Conservation (phyloP, 495 filamentous ascomycete genomes). For the Penicillium ucsense region DNA sequence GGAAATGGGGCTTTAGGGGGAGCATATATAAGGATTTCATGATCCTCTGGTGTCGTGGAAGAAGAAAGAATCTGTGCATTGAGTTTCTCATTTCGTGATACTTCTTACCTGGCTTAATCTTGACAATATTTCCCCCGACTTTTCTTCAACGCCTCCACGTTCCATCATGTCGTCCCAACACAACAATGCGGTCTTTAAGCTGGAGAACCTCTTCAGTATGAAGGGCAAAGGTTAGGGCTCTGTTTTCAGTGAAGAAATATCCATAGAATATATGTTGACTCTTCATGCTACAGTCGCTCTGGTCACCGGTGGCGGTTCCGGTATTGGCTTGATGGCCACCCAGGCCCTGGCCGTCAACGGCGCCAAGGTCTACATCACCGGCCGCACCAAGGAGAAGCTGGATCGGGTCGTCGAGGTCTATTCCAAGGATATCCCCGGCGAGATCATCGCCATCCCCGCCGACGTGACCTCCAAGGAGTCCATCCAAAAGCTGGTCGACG, state of each 20-base stretch:
- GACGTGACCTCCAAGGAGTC: slow-evolving; percentile 42
- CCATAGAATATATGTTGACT: neutral
- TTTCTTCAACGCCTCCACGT: neutral
- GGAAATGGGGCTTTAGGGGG: too few species aligned
- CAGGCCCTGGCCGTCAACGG: slow-evolving; percentile 55
- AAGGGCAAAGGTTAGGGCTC: neutral
- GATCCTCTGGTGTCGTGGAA: too few species aligned
- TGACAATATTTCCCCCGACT: too few species aligned
- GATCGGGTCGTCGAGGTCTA: slow-evolving; percentile 38
- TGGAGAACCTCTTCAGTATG: neutral
- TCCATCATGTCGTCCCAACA: neutral
- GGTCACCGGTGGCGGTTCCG: slow-evolving; percentile 45
- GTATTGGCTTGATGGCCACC: slow-evolving; percentile 42
- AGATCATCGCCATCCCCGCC: slow-evolving; percentile 46
- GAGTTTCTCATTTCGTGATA: too few species aligned
- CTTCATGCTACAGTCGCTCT: slow-evolving; percentile 33
- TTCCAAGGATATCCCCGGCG: slow-evolving; percentile 36
- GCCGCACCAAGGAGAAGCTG: slow-evolving; percentile 47
- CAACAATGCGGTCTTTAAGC: neutral
- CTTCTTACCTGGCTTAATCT: too few species aligned
- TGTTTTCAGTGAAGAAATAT: too few species aligned
- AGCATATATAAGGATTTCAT: too few species aligned
- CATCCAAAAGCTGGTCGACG: slow-evolving; percentile 33
- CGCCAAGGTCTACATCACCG: slow-evolving; percentile 50
- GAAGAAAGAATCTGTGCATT: too few species aligned